These are phyloP conservation scores for Blepharisma japonicum DNA, from an alignment of 73 alveolate species.

Conservation along the genomic window DNA sequence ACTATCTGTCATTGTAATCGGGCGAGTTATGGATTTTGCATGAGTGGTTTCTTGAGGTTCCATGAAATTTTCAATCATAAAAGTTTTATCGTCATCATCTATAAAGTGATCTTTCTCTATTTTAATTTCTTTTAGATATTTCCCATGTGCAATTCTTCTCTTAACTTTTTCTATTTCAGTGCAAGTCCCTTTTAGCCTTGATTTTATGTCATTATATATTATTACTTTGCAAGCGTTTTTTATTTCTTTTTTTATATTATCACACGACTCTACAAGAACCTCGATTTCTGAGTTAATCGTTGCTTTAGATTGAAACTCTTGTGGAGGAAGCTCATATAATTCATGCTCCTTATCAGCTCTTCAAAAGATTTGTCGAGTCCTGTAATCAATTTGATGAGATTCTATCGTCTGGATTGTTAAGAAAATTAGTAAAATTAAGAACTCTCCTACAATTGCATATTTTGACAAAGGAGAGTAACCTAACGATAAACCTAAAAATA, in stretches of 20 bases:
- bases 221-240: constrained; percentile 4
- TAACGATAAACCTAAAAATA: too few species aligned
- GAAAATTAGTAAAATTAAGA: too few species aligned
- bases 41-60: not conserved
- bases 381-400: too few species aligned
- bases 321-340: too few species aligned
- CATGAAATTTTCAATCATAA: constrained; percentile 3
- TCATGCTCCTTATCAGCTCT: too few species aligned
- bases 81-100: not conserved
- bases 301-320: too few species aligned
- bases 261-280: not conserved
- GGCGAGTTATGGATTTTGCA: not conserved
- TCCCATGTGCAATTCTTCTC: constrained; percentile 7
- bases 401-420: too few species aligned
- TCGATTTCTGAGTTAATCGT: constrained; percentile 2
- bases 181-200: not conserved
- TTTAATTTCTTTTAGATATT: not conserved
- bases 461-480: too few species aligned
- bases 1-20: not conserved
- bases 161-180: constrained; percentile 24
- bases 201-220: constrained; percentile 13
- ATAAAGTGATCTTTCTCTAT: not conserved
- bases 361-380: too few species aligned
- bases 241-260: constrained; percentile 5
- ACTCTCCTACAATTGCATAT: too few species aligned